phyloP scores from a whole-genome alignment of 495 filamentous ascomycete species.

The Penicillium verhagenii region DNA sequence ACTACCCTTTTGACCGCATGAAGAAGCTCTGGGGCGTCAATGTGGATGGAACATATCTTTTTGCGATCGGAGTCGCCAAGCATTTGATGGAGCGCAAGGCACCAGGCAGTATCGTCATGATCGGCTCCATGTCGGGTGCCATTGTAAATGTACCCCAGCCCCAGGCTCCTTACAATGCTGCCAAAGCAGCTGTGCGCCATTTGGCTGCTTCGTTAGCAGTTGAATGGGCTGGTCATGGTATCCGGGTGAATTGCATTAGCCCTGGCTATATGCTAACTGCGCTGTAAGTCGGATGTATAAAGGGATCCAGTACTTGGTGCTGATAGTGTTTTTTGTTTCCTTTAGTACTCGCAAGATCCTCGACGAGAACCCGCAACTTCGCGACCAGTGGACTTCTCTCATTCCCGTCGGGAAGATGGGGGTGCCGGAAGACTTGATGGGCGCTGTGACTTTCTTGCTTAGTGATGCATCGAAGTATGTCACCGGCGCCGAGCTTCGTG shows the following conservation, averaged over 20 bases:
- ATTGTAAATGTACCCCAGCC: constrained; percentile 96
- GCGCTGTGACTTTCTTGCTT: constrained; percentile 83
- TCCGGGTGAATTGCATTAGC: constrained; percentile 88
- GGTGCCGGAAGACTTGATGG: constrained; percentile 87
- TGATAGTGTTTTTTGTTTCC: constrained; percentile 2
- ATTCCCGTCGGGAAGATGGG: constrained; percentile 94
- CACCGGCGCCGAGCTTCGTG: constrained; percentile 84
- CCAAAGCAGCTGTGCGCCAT: constrained; percentile 87
- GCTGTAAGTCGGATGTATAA: constrained; percentile 45
- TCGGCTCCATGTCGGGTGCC: constrained; percentile 88
- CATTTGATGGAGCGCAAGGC: constrained; percentile 82
- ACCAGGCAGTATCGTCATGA: constrained; percentile 86
- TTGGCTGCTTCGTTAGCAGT: constrained; percentile 77
- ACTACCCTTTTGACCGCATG: constrained; percentile 84
- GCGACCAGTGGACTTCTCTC: constrained; percentile 82
- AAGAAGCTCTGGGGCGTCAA: constrained; percentile 93
- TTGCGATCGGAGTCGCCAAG: constrained; percentile 78
- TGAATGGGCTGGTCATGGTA: constrained; percentile 82
- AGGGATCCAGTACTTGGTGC: neutral
- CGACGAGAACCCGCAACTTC: constrained; percentile 85
- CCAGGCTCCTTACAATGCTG: constrained; percentile 86
- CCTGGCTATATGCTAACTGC: constrained; percentile 95
- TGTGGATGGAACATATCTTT: constrained; percentile 90
- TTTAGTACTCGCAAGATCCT: constrained; percentile 88
- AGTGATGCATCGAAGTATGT: constrained; percentile 85